Percentiles rank a stretch among this genome's conserved stretches.
phyloP scores from a whole-genome alignment of 1,284 basidiomycete genomes.

The Erythrobasidium hasegawianum region DNA sequence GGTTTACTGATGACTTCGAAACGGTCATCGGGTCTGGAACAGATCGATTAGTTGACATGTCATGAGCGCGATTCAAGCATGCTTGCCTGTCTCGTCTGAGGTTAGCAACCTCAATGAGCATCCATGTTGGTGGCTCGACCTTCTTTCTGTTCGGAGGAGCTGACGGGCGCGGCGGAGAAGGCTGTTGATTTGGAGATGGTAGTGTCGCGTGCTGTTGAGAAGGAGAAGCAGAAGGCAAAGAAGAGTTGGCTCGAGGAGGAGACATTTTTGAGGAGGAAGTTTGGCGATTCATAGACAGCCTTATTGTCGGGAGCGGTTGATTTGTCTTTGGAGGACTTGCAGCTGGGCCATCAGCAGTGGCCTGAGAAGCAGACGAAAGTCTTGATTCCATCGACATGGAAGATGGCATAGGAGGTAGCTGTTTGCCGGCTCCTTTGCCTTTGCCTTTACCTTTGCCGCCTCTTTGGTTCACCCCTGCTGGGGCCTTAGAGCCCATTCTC shows the following conservation, averaged over 20 bases:
- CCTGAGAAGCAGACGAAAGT: too few species aligned
- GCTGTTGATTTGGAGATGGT: not conserved
- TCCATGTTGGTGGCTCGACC: constrained; percentile 21
- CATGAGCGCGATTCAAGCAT: not conserved
- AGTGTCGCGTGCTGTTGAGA: not conserved
- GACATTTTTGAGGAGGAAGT: not conserved
- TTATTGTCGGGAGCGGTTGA: constrained; percentile 18
- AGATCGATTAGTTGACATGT: not conserved
- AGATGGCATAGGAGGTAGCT: constrained; percentile 17
- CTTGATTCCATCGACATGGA: too few species aligned
- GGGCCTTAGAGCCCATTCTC: not conserved
- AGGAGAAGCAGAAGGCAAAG: not conserved
- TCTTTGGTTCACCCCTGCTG: not conserved
- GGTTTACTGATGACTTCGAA: constrained; percentile 66
- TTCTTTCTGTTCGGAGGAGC: not conserved
- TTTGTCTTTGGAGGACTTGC: not conserved
- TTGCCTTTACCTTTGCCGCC: constrained; percentile 24
- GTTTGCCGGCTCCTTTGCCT: constrained; percentile 26
- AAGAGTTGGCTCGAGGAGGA: not conserved
- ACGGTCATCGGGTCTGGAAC: constrained; percentile 57
- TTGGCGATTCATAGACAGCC: constrained; percentile 10
- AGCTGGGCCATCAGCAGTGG: not conserved
- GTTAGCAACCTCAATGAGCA: constrained; percentile 12
- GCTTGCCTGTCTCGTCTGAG: constrained; percentile 5
- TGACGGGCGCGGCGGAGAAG: not conserved